Evolutionary conservation across 805 yeast genomes (phyloP), one percentile per base, ranked within the genome.

Genomic region (Ogataea henricii): DNA sequence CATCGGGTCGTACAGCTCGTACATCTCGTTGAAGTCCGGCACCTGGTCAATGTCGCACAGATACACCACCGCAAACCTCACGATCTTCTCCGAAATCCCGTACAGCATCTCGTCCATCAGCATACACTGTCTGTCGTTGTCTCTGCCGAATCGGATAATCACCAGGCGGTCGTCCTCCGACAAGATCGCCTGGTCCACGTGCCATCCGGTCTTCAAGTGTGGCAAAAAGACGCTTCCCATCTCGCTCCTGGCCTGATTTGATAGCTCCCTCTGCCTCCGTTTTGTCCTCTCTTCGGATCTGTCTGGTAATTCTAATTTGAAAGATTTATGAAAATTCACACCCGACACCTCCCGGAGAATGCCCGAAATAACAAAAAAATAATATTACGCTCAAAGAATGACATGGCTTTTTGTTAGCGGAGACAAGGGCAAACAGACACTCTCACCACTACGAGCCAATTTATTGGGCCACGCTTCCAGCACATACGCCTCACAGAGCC

Each of bases 171-270:
- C 96, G 49, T 87, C 95, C 62, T 94, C 99, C 6, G 89, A 81
- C 18, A 94, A 73, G 32, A 94, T 94, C 6, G 99, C 96, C 63
- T 94, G 98, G 68, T 94, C 99, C 26, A 94, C 98, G 62, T 94
- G 99, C 97, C 96, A 89, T 5, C 96, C 96, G 0, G 92, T 77
- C 22, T 74, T 79, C 48, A 89, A 69, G 62, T 89, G 94, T 1
- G 96, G 94, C 44, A 89, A 71, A 58, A 89, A 87, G 0, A 87
- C 83, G 49, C 91, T 84, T 4, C 92, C 91, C 95, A 87, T 87
- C n/a, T 27, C 25, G 16, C 20, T 17, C 14, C 13, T 5, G 6
- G 13, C 4, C n/a, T 8, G 25, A 6, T 3, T 16, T 9, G 12
- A 17, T 23, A 13, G n/a, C 10, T 14, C 18, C 7, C 34, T 30